These are phyloP conservation scores for Elsinoe batatas DNA, from an alignment of 2,329 filamentous ascomycete species.

Conservation along the genomic window DNA sequence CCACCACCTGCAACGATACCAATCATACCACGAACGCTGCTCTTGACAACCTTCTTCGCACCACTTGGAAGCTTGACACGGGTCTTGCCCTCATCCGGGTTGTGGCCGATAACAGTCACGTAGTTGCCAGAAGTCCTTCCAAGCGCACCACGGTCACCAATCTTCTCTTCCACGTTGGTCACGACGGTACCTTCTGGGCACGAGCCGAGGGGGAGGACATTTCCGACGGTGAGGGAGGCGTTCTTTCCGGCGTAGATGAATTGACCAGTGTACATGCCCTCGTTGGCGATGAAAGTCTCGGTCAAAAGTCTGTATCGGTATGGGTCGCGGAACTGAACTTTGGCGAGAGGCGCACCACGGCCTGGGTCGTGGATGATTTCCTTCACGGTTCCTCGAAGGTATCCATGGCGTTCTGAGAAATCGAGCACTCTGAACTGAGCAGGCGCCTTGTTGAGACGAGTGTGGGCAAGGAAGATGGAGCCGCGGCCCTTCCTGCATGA, in stretches of 20 bases:
- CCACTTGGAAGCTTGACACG: conserved; percentile 98
- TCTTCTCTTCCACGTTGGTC: conserved; percentile 98
- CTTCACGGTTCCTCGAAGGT: conserved; percentile 94
- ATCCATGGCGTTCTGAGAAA: conserved; percentile 70
- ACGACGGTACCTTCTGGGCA: conserved; percentile 99
- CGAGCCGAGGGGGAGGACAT: conserved; percentile 86
- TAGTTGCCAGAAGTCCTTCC: conserved; percentile 99
- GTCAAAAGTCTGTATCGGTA: conserved; percentile 97
- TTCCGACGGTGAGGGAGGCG: conserved; percentile 90
- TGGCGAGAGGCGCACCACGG: conserved; percentile 94
- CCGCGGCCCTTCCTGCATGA: conserved; percentile 53
- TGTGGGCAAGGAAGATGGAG: conserved; percentile 67
- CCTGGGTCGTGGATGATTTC: conserved; percentile 99
- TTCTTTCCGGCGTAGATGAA: conserved; percentile 99
- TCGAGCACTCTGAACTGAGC: conserved; percentile 96
- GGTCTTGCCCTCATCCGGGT: conserved; percentile 98
- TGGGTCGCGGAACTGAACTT: conserved; percentile 92
- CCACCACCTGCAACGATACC: conserved; percentile 99
- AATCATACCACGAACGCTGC: conserved; percentile 91
- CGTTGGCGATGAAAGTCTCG: conserved; percentile 99
- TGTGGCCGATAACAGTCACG: conserved; percentile 95
- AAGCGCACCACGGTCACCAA: conserved; percentile 90
- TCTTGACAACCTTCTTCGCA: conserved; percentile 98
- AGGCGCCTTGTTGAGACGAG: conserved; percentile 87
- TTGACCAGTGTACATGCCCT: conserved; percentile 99